Base-by-base conservation (phyloP, 2,329 filamentous ascomycete genomes). In the Fusarium subtropicale region DNA sequence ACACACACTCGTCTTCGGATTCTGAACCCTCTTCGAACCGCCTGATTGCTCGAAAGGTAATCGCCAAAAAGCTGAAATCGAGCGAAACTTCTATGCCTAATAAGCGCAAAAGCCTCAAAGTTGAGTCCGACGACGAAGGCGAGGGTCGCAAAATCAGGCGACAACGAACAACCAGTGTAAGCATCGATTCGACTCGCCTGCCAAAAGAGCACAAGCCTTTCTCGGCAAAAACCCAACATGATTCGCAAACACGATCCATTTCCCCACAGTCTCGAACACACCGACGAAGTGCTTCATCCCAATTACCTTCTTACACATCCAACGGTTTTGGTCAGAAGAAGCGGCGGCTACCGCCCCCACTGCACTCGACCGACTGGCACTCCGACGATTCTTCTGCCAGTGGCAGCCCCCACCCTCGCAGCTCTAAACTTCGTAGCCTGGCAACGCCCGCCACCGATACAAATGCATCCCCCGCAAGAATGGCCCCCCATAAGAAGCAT, bases 401-500 rank as follows among this genome's bases (percentile, higher is more conserved):
- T 73, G 87, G 84, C 38, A 88, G 86, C 69, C 87, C 87, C 12
- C 85, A 87, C 62, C 85, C 86, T 64, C 85, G 87, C 64, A 86
- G 83, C 70, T 86, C 87, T 44, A 88, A 87, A 66, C 74, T 88
- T 54, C 86, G 87, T 47, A 85, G 82, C 68, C 78, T 89, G 20
- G 83, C 85, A 41, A 87, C 86, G 2, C 86, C 87, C 10, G 82
- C 84, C 13, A 85, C 87, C 69, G 85, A 90, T 63, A 83, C 88
- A 73, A 82, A 87, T 72, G 85, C 90, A 71, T 89, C 92, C 51
- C 86, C 92, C 60, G 86, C 89, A 72, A 90, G 91, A 72, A 88
- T 92, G 78, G 82, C 81, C 1, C 88, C 88, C 3, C 91, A 93
- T 76, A 97, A 95, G 78, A 95, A 96, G 73, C 91, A 95, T 75